Evolutionary conservation across 345 rosid species (phyloP).

Genomic region (Syzygium oleosum): DNA sequence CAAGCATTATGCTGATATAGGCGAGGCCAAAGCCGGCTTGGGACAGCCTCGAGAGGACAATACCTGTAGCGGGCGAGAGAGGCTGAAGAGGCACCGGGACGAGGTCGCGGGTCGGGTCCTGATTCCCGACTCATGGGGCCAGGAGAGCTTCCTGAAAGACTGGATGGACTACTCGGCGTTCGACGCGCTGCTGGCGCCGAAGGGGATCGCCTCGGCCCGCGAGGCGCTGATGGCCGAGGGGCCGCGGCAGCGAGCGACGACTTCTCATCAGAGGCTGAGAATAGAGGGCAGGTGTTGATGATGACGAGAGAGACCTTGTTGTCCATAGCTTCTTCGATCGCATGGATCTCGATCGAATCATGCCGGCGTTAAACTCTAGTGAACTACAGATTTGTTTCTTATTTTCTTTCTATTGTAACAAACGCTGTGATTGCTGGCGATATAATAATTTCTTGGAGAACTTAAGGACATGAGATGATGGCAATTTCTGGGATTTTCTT

Average conservation of each 20-base stretch:
- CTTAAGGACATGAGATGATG: neutral
- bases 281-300: slow-evolving; percentile 24
- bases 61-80: slow-evolving; percentile 33
- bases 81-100: slow-evolving; percentile 53
- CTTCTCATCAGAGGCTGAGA: slow-evolving; percentile 18
- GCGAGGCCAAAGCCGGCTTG: neutral
- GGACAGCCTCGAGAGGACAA: neutral
- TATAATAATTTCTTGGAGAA: neutral
- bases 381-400: neutral
- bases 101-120: slow-evolving; percentile 42
- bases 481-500: neutral
- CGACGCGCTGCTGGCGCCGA: slow-evolving; percentile 35
- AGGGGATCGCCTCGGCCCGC: slow-evolving; percentile 52
- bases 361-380: neutral
- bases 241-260: neutral
- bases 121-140: slow-evolving; percentile 64
- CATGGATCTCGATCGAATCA: neutral
- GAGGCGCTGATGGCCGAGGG: slow-evolving; percentile 45
- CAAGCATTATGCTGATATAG: neutral
- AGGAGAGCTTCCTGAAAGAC: slow-evolving; percentile 46
- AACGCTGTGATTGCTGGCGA: neutral
- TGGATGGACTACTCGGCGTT: slow-evolving; percentile 63
- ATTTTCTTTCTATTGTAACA: neutral
- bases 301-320: neutral
- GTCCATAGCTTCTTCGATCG: neutral